Evolutionary conservation across 1,139 yeast genomes (phyloP), one percentile per base, ranked within the genome.

Genomic region (Yamadazyma triangularis): DNA sequence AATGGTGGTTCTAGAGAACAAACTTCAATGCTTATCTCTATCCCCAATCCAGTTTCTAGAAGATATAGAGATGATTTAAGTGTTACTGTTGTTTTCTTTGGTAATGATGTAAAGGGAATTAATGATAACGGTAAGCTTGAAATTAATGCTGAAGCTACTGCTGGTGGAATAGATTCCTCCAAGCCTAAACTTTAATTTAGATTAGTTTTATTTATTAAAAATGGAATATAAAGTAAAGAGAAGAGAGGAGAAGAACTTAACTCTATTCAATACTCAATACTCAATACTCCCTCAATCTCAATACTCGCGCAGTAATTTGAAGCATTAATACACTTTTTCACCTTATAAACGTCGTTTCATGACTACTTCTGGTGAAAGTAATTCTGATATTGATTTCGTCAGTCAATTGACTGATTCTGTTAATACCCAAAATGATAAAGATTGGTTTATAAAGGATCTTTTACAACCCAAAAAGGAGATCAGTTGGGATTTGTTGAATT

Each of bases 11-110:
- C 84, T 23, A 73, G 77, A 42, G 96, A 89, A 38, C 91, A 86
- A 47, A 87, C 89, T 1, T 78, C 89, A 10, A 84, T 93, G 76
- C 64, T 91, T 38, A 81, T 89, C 14, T 82, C 94, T 32, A 88
- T 91, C 34, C 97, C 98, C n/a, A 77, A 87, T 23, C 96, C 98
- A 1, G 74, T 84, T 42, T 84, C 96, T 13, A 77, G 98, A 57
- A 73, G 87, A 30, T 91, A 89, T 58, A 77, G 98, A 56, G 98
- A 91, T 60, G 98, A 91, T 53, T 69, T 91, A 50, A 89, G 97
- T 0, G 97, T 89, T 8, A 88, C 96, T 3, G 98, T 91, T 15
- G 88, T 89, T 4, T 91, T 91, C 58, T 91, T 91, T 53, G 94
- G 93, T 10, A 70, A 74, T 18, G 73, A 65, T 29, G 54, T 58